phyloP scores from a whole-genome alignment of 176 grass and related monocot species.

The Eragrostis curvula region DNA sequence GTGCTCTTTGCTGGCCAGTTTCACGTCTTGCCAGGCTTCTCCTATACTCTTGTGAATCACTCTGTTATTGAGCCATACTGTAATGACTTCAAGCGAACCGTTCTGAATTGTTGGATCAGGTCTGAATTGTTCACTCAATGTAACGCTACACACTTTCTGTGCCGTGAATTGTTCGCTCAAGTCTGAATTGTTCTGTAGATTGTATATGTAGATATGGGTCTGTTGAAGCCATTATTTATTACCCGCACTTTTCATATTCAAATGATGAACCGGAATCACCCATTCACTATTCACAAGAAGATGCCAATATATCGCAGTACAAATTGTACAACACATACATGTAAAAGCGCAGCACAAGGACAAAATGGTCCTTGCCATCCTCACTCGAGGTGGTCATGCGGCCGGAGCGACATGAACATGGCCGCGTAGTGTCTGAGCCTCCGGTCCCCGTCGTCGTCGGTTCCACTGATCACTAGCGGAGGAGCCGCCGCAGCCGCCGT shows the following conservation, averaged over 20 bases:
- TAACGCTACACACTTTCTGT: no score
- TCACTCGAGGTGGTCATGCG: conserved; percentile 96
- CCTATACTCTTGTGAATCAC: no score
- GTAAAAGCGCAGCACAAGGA: background rate
- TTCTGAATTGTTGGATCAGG: no score
- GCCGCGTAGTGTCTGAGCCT: conserved; percentile 80
- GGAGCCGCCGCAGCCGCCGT: background rate
- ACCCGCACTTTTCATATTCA: background rate
- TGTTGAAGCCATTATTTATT: no score
- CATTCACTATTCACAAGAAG: background rate
- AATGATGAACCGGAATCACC: background rate
- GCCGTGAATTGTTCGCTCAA: no score
- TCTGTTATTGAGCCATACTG: no score
- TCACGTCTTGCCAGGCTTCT: no score
- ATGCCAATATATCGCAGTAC: background rate
- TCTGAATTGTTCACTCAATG: no score
- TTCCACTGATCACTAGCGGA: background rate
- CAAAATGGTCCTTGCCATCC: background rate
- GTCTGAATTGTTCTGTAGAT: no score
- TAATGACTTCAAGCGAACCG: no score
- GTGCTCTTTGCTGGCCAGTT: no score
- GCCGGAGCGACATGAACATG: conserved; percentile 97
- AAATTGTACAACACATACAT: background rate
- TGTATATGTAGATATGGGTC: no score
- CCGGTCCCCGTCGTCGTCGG: conserved; percentile 58